These are phyloP conservation scores for Ceraceosorus guamensis DNA, from an alignment of 1,284 basidiomycete genomes.

Conservation along the genomic window DNA sequence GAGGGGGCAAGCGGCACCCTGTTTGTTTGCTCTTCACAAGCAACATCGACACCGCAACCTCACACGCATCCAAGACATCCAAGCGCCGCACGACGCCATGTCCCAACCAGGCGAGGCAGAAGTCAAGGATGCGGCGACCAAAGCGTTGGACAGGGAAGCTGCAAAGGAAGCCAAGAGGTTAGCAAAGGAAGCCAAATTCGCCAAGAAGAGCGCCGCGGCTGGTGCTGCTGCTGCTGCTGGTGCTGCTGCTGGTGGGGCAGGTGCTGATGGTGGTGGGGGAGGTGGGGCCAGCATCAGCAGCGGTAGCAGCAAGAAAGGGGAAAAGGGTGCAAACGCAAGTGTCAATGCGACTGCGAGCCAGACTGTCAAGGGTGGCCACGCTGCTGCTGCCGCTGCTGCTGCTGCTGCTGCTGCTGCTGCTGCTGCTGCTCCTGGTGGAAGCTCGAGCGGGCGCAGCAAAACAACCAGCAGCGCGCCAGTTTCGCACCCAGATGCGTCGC, in stretches of 20 bases:
- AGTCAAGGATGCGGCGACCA: too few species aligned
- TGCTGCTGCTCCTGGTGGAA: background rate
- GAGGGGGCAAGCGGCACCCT: too few species aligned
- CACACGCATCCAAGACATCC: too few species aligned
- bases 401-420: too few species aligned
- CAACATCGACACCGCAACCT: too few species aligned
- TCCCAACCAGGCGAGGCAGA: too few species aligned
- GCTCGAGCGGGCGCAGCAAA: background rate
- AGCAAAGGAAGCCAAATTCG: slow-evolving; percentile 6
- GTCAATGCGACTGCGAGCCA: background rate
- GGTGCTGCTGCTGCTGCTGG: slow-evolving; percentile 2
- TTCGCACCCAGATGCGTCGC: too few species aligned
- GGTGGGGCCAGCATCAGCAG: slow-evolving; percentile 1
- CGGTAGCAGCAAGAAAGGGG: background rate
- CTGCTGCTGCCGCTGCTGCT: background rate
- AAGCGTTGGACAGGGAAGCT: slow-evolving; percentile 9
- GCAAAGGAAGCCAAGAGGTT: slow-evolving; percentile 11
- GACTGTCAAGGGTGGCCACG: background rate
- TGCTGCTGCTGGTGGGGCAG: background rate
- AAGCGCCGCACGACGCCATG: too few species aligned
- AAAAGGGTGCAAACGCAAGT: background rate
- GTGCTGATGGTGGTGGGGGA: background rate
- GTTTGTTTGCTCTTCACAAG: too few species aligned
- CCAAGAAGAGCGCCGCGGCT: background rate
- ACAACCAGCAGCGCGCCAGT: too few species aligned